Evolutionary conservation across 495 filamentous ascomycete species (phyloP), one percentile per base, ranked within the genome.

Genomic region (Alectoria sarmentosa): DNA sequence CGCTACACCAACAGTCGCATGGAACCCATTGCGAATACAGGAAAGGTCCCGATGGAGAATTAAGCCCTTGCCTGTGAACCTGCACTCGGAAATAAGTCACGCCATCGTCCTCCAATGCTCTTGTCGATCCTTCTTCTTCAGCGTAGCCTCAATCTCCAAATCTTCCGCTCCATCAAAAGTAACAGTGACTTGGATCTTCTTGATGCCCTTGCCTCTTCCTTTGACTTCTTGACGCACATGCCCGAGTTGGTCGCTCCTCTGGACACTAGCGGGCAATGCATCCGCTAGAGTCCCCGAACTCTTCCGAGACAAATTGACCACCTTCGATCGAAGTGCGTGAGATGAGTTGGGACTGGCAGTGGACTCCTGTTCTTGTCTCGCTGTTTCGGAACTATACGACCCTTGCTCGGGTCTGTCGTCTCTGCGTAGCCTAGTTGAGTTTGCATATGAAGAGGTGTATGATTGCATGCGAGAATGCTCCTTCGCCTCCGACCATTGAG

Each of bases 131-230:
- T 39, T 62, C 38, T 48, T 64, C 34, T 32, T 38, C 52, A 65
- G 55, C 52, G 28, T 56, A 28, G 69, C 64, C 21, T 70, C 42
- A 60, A 66, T 55, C 34, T 66, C 56, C 42, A 70, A 21, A 32
- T 70, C 65, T 34, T 60, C 66, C n/a, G 58, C 57, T 15, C 66
- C 68, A 46, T 70, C 66, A 46, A 70, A 55, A 28, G 59, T 68
- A 60, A 70, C 54, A 17, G 65, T 64, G 30, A 70, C 57, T 49
- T 64, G 63, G 13, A 70, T 60, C 23, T 63, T 66, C 42, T 58
- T 62, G 52, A 70, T 68, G 19, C 57, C 55, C 41, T 34, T 49
- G 39, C 48, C 62, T 38, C 63, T 66, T 34, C 30, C 44, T 42
- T 48, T 36, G 32, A 30, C 2, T 37, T 48, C 52, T 30, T 21